Conservation (phyloP, 2,329 filamentous ascomycete genomes). For the Fusarium redolens region DNA sequence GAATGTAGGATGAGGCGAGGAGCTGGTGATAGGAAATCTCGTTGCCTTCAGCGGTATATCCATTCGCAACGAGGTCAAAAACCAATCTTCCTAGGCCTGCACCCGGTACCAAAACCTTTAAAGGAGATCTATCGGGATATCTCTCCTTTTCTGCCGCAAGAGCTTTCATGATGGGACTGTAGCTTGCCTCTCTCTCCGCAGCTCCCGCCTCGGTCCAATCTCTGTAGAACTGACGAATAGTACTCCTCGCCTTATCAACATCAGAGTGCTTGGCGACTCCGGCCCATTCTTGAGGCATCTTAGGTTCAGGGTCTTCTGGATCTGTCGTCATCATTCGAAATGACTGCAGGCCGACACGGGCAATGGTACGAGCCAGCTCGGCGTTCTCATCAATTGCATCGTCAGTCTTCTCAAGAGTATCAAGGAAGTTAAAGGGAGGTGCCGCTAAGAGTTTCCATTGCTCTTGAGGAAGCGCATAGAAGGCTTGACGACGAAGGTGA, state of each 20-base stretch:
- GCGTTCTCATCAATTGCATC: constrained; percentile 91
- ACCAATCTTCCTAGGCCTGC: constrained; percentile 90
- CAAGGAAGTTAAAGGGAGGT: constrained; percentile 84
- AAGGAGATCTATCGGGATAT: constrained; percentile 50
- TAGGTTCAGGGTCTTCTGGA: constrained; percentile 54
- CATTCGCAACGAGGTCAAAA: constrained; percentile 81
- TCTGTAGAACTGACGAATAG: constrained; percentile 91
- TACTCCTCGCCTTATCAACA: constrained; percentile 91
- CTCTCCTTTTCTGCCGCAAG: constrained; percentile 63
- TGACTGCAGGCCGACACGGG: constrained; percentile 73
- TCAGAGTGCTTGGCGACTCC: constrained; percentile 78
- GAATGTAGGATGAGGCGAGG: constrained; percentile 82
- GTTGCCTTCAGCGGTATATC: constrained; percentile 86
- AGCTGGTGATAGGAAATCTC: constrained; percentile 98
- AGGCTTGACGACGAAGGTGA: constrained; percentile 88
- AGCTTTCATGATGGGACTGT: constrained; percentile 76
- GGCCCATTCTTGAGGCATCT: constrained; percentile 72
- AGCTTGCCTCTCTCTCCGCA: constrained; percentile 80
- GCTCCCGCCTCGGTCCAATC: constrained; percentile 89
- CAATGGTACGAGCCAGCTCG: constrained; percentile 81
- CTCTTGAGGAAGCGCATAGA: constrained; percentile 86
- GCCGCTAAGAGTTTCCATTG: constrained; percentile 87
- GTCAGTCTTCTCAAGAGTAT: constrained; percentile 82
- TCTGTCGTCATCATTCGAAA: constrained; percentile 66
- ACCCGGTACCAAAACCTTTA: constrained; percentile 85